Base-by-base conservation (phyloP, 371 early-diverging fungal species). In the Vittaforma corneae region DNA sequence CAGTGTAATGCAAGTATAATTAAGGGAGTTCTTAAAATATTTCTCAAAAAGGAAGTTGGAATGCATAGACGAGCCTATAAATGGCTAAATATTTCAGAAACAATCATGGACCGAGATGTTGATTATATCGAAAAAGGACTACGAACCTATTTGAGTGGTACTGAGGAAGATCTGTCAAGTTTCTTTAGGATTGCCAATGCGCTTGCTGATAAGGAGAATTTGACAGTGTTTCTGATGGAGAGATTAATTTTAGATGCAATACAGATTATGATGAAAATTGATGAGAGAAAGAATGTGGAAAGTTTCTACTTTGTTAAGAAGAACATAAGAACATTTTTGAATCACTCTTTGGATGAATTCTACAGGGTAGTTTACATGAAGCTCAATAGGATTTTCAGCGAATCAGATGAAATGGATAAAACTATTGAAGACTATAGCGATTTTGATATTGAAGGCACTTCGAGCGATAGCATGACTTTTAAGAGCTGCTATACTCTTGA, bases 51-150 rank as follows among this genome's bases (percentile, higher is more conserved):
- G 52, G 78, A 78, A 34, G 56, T 70, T 29, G 53, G 66, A 11
- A 35, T 78, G 11, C 53, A 68, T 37, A 78, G 76, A 55, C 53
- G 72, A 57, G 65, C 72, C 29, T 70, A 70, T 63, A 45, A 29
- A 33, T 75, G 71, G 76, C 34, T 78, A 6, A 28, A 38, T 11
- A 50, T 57, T 28, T 26, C 3, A 24, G 65, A 66, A 5, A 44
- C 18, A 14, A 26, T 29, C 4, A 46, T 33, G 16, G 26, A 30
- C 26, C 9, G 26, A 24, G 33, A 44, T 48, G 11, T 40, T 35
- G 29, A 3, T 6, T 26, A 55, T 37, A 24, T 67, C 26, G 50
- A 26, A 29, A 30, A n/a, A 62, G 67, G 50, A 42, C 47, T 67
- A 22, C 48, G n/a, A 16, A 42, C 42, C 16, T 42, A 42, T 20